Percentiles rank a stretch among this genome's conserved stretches.
Evolutionary conservation across 2,329 filamentous ascomycete genomes (phyloP).

Genomic region (Colletotrichum sp.): DNA sequence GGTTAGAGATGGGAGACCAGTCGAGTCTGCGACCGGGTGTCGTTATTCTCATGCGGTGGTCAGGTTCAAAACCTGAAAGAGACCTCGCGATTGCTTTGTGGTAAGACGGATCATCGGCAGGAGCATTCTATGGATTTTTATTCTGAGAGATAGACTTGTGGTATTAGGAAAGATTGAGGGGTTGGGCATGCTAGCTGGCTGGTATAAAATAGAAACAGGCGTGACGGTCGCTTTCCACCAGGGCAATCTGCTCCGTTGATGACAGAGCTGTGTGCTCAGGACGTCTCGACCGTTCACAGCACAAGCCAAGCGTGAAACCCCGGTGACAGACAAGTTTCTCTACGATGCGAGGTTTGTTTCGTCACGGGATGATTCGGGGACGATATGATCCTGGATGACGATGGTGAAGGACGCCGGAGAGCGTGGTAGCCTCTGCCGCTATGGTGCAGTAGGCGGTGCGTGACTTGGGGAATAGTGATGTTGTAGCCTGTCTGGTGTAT

Average conservation of each 20-base stretch:
- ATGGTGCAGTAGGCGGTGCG: background rate
- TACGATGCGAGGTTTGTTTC: background rate
- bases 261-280: rapidly evolving
- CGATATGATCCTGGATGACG: background rate
- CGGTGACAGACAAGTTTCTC: rapidly evolving
- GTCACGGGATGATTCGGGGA: background rate
- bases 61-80: background rate
- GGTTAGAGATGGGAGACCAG: background rate
- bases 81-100: background rate
- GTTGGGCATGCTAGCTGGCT: rapidly evolving
- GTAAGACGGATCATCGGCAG: rapidly evolving
- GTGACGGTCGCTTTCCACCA: background rate
- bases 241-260: rapidly evolving
- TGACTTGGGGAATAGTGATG: background rate
- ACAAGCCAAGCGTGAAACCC: background rate
- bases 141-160: background rate
- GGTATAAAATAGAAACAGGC: background rate
- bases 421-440: background rate
- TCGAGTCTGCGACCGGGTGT: rapidly evolving
- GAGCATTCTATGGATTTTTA: rapidly evolving
- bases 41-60: rapidly evolving
- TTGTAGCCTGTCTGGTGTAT: background rate
- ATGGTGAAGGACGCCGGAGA: rapidly evolving
- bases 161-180: rapidly evolving
- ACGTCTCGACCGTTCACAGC: rapidly evolving